phyloP scores from a whole-genome alignment of 2,329 filamentous ascomycete species.

The Diaporthe nobilis region DNA sequence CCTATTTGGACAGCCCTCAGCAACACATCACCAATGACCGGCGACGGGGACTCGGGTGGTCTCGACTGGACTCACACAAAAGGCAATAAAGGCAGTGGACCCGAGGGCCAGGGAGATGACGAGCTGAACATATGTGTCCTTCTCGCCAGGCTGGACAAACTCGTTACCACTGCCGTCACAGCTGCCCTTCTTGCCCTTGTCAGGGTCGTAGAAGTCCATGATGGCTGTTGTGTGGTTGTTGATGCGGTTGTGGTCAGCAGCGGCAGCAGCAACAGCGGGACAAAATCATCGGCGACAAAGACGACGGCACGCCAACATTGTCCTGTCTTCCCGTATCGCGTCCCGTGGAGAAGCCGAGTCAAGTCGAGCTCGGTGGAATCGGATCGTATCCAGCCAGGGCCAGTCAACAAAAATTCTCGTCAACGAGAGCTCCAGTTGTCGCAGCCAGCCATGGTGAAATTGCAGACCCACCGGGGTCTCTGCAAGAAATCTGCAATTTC shows the following conservation, averaged over 20 bases:
- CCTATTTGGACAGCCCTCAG: slow-evolving; percentile 60
- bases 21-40: slow-evolving; percentile 3
- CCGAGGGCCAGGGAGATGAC: slow-evolving; percentile 80
- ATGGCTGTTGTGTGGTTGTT: slow-evolving; percentile 19
- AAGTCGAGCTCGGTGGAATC: neutral
- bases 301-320: slow-evolving; percentile 16
- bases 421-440: slow-evolving; percentile 16
- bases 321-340: slow-evolving; percentile 1
- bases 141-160: slow-evolving; percentile 54
- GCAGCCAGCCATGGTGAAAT: too few species aligned
- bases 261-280: neutral
- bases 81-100: slow-evolving; percentile 78
- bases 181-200: slow-evolving; percentile 35
- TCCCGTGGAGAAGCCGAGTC: neutral
- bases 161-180: slow-evolving; percentile 45
- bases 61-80: slow-evolving; percentile 73
- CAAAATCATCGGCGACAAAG: slow-evolving; percentile 20
- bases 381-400: neutral
- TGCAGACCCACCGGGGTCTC: too few species aligned
- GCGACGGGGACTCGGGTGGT: neutral
- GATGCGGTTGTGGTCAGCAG: slow-evolving; percentile 20
- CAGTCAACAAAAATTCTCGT: slow-evolving; percentile 31
- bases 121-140: slow-evolving; percentile 74
- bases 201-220: slow-evolving; percentile 36
- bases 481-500: too few species aligned